phyloP scores from a whole-genome alignment of 768 basidiomycete species.

The Macrolepiota albuminosa region DNA sequence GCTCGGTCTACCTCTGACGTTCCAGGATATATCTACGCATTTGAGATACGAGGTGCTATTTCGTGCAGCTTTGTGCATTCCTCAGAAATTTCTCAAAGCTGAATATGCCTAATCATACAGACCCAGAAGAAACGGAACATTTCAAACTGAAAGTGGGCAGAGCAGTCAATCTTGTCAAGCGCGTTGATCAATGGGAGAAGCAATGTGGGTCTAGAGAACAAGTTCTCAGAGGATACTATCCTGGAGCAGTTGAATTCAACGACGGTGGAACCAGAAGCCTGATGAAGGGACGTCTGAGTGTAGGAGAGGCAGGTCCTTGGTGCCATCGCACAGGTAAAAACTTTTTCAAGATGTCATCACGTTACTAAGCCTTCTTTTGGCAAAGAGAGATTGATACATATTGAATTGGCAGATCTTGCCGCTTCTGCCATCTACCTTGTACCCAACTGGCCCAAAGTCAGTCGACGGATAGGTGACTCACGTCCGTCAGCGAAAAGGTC shows the following conservation, averaged over 20 bases:
- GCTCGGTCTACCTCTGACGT: slow-evolving; percentile 51
- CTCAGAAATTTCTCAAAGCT: neutral
- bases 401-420: slow-evolving; percentile 71
- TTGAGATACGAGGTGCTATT: slow-evolving; percentile 65
- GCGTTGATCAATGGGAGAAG: slow-evolving; percentile 77
- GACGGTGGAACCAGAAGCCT: slow-evolving; percentile 37
- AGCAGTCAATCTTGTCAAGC: slow-evolving; percentile 64
- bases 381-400: slow-evolving; percentile 69
- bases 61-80: neutral
- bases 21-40: slow-evolving; percentile 77
- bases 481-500: slow-evolving; percentile 18
- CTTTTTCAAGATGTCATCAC: neutral
- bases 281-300: slow-evolving; percentile 60
- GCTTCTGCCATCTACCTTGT: slow-evolving; percentile 57
- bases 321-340: slow-evolving; percentile 60
- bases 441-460: slow-evolving; percentile 36
- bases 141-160: slow-evolving; percentile 79
- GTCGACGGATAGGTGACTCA: slow-evolving; percentile 14
- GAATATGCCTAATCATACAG: slow-evolving; percentile 4
- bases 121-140: slow-evolving; percentile 26
- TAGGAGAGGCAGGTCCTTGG: slow-evolving; percentile 57
- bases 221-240: slow-evolving; percentile 71
- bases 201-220: slow-evolving; percentile 78
- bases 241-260: slow-evolving; percentile 43
- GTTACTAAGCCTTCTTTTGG: neutral